A percentile compares a stretch with the other conserved stretches of the same genome.
Evolutionary conservation across 306 rosid species (phyloP).

Genomic region (Castanea crenata): DNA sequence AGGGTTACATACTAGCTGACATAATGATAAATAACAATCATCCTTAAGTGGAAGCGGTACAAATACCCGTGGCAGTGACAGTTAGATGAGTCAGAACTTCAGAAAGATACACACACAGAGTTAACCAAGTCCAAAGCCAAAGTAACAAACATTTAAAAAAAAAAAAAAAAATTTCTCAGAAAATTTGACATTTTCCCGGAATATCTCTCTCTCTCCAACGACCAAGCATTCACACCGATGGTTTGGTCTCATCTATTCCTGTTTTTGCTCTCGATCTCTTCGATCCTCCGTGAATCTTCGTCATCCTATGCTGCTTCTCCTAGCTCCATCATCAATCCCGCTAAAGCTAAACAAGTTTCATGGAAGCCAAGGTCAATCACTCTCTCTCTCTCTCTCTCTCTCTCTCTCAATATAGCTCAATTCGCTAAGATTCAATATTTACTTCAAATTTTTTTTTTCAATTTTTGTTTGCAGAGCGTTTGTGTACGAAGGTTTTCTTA

Average conservation of each 20-base stretch:
- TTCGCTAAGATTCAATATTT: background rate
- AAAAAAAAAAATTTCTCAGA: background rate
- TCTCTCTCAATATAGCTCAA: background rate
- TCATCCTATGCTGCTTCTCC: conserved; percentile 77
- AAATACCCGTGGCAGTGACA: background rate
- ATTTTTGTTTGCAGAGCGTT: conserved; percentile 63
- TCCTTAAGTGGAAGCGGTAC: no score
- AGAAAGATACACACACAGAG: no score
- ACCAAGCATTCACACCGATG: conserved; percentile 33
- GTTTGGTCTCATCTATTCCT: conserved; percentile 26
- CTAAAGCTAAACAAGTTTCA: conserved; percentile 90
- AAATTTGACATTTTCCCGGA: conserved; percentile 6
- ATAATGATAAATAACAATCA: no score
- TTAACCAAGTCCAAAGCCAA: no score
- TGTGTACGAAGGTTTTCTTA: conserved; percentile 83
- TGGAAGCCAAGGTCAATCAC: conserved; percentile 86
- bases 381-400: conserved; percentile 13
- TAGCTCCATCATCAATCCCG: conserved; percentile 77
- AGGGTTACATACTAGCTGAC: no score
- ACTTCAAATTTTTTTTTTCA: no score
- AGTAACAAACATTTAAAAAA: background rate
- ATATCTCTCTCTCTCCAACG: conserved; percentile 4
- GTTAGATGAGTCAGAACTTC: background rate
- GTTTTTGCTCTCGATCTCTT: conserved; percentile 35
- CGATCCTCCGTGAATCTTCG: conserved; percentile 30